phyloP scores from a whole-genome alignment of 2,329 filamentous ascomycete species.

The Myriosclerotinia curreyana region DNA sequence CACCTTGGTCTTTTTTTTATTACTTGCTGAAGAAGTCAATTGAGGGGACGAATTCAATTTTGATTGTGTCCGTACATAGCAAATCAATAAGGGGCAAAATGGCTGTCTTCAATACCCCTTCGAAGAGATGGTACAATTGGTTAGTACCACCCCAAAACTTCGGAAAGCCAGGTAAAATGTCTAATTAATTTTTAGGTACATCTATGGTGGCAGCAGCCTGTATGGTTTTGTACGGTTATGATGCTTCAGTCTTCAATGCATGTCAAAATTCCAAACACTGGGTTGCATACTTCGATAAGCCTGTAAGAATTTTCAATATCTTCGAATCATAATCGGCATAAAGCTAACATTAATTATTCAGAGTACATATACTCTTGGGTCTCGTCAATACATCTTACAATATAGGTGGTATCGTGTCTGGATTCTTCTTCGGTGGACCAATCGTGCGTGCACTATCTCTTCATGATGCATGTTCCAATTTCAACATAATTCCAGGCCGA shows the following conservation, averaged over 20 bases:
- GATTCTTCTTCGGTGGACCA: slow-evolving; percentile 65
- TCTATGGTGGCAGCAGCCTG: slow-evolving; percentile 64
- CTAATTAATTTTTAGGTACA: slow-evolving; percentile 50
- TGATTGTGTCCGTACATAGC: neutral
- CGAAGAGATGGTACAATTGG: slow-evolving; percentile 22
- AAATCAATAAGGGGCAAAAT: neutral
- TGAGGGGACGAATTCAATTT: neutral
- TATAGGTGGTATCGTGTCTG: slow-evolving; percentile 66
- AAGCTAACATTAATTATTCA: slow-evolving; percentile 16
- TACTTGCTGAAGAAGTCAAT: neutral
- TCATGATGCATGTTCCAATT: too few species aligned
- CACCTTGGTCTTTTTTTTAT: neutral
- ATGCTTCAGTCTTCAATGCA: slow-evolving; percentile 71
- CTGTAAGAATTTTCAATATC: slow-evolving; percentile 20
- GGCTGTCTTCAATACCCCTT: slow-evolving; percentile 12
- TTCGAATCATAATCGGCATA: too few species aligned
- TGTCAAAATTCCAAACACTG: slow-evolving; percentile 66
- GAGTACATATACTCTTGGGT: slow-evolving; percentile 47
- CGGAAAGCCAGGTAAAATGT: neutral
- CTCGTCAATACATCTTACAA: slow-evolving; percentile 67
- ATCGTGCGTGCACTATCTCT: slow-evolving; percentile 19
- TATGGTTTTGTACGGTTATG: slow-evolving; percentile 76
- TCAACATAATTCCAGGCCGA: slow-evolving; percentile 44
- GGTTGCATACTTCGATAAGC: slow-evolving; percentile 57
- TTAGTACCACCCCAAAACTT: neutral